A percentile compares a stretch with the other conserved stretches of the same genome.
These are phyloP conservation scores for Nymphaea thermarum DNA, from an alignment of 164 flowering plant species.

Conservation along the genomic window DNA sequence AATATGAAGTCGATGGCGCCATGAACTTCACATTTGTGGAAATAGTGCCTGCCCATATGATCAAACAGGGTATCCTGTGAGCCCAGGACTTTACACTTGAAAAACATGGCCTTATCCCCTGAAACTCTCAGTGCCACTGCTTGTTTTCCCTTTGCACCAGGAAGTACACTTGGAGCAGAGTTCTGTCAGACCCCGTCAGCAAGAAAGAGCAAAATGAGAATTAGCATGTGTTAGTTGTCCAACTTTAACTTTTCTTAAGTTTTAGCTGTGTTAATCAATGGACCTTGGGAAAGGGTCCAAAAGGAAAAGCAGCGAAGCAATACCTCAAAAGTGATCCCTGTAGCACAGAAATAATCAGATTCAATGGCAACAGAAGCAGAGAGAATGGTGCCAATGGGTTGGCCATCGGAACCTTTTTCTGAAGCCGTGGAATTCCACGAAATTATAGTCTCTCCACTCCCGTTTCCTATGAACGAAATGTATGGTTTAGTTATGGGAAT, in stretches of 20 bases:
- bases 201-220: background rate
- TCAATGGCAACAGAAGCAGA: conserved; percentile 60
- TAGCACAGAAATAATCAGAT: conserved; percentile 70
- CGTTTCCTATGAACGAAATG: conserved; percentile 62
- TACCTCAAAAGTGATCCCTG: conserved; percentile 65
- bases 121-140: conserved; percentile 69
- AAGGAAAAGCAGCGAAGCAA: background rate
- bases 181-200: conserved; percentile 31
- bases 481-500: conserved; percentile 59
- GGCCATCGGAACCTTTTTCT: conserved; percentile 30
- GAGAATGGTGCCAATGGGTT: conserved; percentile 35
- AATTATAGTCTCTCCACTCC: conserved; percentile 30
- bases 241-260: background rate
- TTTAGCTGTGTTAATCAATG: background rate
- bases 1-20: conserved; percentile 79
- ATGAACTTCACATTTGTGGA: conserved; percentile 41
- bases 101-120: conserved; percentile 65
- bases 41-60: conserved; percentile 59
- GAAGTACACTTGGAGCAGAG: conserved; percentile 36
- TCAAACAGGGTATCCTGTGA: conserved; percentile 82
- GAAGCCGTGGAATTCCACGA: conserved; percentile 63
- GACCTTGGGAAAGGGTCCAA: background rate
- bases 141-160: conserved; percentile 51
- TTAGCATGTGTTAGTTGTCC: background rate
- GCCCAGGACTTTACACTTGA: conserved; percentile 45